phyloP scores from a whole-genome alignment of 2,329 filamentous ascomycete species.

The Dendrostoma leiphaemia region DNA sequence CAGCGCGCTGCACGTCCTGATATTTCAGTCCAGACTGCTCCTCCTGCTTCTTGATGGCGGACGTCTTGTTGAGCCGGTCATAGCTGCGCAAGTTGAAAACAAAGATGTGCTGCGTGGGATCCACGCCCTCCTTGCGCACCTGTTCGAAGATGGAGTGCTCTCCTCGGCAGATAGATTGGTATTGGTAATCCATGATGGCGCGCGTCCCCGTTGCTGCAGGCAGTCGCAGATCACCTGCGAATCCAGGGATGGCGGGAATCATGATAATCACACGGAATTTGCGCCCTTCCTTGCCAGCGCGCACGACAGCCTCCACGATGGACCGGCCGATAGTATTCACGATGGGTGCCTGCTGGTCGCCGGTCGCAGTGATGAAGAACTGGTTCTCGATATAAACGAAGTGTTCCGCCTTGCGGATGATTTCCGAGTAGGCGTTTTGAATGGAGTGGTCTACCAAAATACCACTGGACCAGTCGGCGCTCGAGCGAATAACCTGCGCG shows the following conservation, averaged over 20 bases:
- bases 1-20: slow-evolving; percentile 79
- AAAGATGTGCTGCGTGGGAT: slow-evolving; percentile 80
- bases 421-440: slow-evolving; percentile 80
- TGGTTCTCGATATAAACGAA: slow-evolving; percentile 98
- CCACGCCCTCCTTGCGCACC: slow-evolving; percentile 68
- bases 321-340: slow-evolving; percentile 84
- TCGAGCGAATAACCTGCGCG: slow-evolving; percentile 86
- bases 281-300: slow-evolving; percentile 74
- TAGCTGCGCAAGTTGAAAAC: slow-evolving; percentile 93
- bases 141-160: slow-evolving; percentile 87
- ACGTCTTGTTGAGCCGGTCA: slow-evolving; percentile 84
- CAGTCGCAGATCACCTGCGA: slow-evolving; percentile 84
- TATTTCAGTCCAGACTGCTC: slow-evolving; percentile 80
- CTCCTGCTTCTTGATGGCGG: slow-evolving; percentile 70
- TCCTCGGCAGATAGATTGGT: slow-evolving; percentile 90
- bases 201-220: slow-evolving; percentile 81
- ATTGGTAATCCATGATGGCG: slow-evolving; percentile 98
- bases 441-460: slow-evolving; percentile 83
- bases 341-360: slow-evolving; percentile 80
- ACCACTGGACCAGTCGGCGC: slow-evolving; percentile 89
- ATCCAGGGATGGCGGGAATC: slow-evolving; percentile 89
- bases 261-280: slow-evolving; percentile 90
- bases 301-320: slow-evolving; percentile 86
- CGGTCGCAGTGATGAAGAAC: slow-evolving; percentile 95
- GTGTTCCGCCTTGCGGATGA: slow-evolving; percentile 85